Evolutionary conservation across 208 protist genomes (phyloP).

Genomic region (Herpetomonas tarakana): DNA sequence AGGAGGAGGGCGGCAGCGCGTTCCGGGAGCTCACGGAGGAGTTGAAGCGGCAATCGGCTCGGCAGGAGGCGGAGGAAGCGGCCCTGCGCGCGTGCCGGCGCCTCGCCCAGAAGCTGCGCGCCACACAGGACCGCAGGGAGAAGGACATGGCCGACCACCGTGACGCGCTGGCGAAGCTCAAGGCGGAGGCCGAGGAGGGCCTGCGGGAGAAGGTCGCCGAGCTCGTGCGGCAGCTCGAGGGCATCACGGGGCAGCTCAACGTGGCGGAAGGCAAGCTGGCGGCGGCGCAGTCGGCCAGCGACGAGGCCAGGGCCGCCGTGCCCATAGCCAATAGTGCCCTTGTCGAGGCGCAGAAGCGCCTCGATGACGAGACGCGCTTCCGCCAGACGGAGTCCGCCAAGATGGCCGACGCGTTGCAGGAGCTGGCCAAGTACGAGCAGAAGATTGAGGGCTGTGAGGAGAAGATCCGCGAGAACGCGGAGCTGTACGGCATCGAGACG

Average conservation of each 20-base stretch:
- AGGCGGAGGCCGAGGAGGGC: slow-evolving; percentile 61
- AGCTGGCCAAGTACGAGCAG: slow-evolving; percentile 82
- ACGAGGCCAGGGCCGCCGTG: slow-evolving; percentile 57
- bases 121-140: slow-evolving; percentile 64
- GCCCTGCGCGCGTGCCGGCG: slow-evolving; percentile 66
- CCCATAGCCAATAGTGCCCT: slow-evolving; percentile 54
- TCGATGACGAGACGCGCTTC: slow-evolving; percentile 84
- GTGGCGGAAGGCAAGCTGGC: slow-evolving; percentile 49
- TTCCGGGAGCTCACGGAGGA: slow-evolving; percentile 63
- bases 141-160: slow-evolving; percentile 61
- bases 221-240: slow-evolving; percentile 42
- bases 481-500: slow-evolving; percentile 86
- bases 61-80: slow-evolving; percentile 67
- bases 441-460: slow-evolving; percentile 87
- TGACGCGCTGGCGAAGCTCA: slow-evolving; percentile 44
- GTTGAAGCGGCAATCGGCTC: slow-evolving; percentile 58
- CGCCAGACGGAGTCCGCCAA: slow-evolving; percentile 71
- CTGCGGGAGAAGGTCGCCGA: slow-evolving; percentile 47
- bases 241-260: slow-evolving; percentile 43
- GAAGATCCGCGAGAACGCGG: slow-evolving; percentile 81
- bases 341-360: slow-evolving; percentile 57
- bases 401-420: slow-evolving; percentile 77
- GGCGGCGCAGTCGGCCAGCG: slow-evolving; percentile 44
- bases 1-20: slow-evolving; percentile 60
- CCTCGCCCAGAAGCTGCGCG: slow-evolving; percentile 60